Evolutionary conservation across 2,329 filamentous ascomycete genomes (phyloP), one percentile per base, ranked within the genome.

Genomic region (Aspergillus candidus): DNA sequence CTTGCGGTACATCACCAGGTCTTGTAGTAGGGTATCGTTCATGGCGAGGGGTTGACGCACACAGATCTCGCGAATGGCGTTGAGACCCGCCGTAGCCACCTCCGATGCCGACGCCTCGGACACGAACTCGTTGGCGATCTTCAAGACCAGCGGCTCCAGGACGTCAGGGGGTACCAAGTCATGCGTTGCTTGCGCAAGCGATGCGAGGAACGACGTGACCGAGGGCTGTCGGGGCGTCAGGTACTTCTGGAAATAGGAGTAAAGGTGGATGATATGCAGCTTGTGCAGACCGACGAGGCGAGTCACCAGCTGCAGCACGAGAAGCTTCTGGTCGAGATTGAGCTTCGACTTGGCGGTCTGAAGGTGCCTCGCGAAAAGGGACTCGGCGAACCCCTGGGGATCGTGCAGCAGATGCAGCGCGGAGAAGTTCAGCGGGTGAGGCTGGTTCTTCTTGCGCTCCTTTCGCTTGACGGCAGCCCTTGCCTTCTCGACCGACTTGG

Each of bases 111-210:
- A 83, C 1, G 88, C 93, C 70, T 98, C 93, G 0, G 89, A 95
- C 2, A 98, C 91, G 61, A 98, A 98, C 65, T 98, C 93, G 61
- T 97, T 96, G 29, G 93, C 91, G 57, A 98, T 97, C 71, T 96
- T 97, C 64, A 88, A 84, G 2, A 98, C 75, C 4, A 97, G 72
- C 0, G 93, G 91, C 64, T 97, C 90, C 10, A 98, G 74, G 0
- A 83, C 86, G 72, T 98, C 93, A 0, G 91, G 91, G 0, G 93
- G 93, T 0, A 98, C 90, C 32, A 95, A 77, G 51, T 83, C 86
- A 64, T 98, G 93, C 6, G 88, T 89, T 3, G 87, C 86, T 71
- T 97, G 93, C 0, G 93, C 93, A 44, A 97, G 76, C 10, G 84
- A 94, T 11, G 93, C 93, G 45, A 98, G 74, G 68, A 97, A 94